Evolutionary conservation across 106 monocot genomes (phyloP).

Genomic region (Triglochin maritima): DNA sequence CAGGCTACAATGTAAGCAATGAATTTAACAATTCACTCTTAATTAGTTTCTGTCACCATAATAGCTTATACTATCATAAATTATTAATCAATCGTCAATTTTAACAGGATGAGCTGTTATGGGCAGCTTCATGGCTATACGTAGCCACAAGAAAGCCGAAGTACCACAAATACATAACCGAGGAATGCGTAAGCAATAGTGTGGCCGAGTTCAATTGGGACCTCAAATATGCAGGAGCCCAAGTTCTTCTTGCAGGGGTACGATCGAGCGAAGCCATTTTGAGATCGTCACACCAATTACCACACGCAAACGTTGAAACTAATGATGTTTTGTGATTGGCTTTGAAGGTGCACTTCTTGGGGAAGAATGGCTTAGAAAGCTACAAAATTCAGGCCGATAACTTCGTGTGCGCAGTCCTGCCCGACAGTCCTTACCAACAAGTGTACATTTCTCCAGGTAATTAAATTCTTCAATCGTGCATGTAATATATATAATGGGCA

Average conservation of each 20-base stretch:
- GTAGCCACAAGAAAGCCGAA: conserved; percentile 32
- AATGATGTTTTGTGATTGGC: too few relatives aligned
- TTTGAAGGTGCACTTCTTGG: conserved; percentile 37
- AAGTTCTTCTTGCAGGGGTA: conserved; percentile 68
- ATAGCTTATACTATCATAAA: too few relatives aligned
- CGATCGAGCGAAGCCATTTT: too few relatives aligned
- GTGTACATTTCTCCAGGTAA: conserved; percentile 60
- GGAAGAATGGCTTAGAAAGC: conserved; percentile 30
- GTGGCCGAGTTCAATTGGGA: conserved; percentile 94
- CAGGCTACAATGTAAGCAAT: conserved; percentile 63
- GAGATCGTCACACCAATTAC: too few relatives aligned
- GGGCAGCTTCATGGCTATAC: conserved; percentile 89
- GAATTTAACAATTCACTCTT: too few relatives aligned
- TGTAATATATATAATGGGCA: background rate
- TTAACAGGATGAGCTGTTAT: conserved; percentile 77
- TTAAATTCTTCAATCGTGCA: background rate
- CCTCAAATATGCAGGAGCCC: conserved; percentile 76
- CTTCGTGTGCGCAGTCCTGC: conserved; percentile 68
- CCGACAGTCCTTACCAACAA: conserved; percentile 70
- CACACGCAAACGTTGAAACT: too few relatives aligned
- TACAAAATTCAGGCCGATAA: conserved; percentile 83
- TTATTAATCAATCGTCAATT: background rate
- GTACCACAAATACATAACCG: conserved; percentile 44
- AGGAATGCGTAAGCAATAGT: conserved; percentile 64
- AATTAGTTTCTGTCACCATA: too few relatives aligned